phyloP scores from a whole-genome alignment of 192 early-diverging fungal species.

The Backusella macrospora region DNA sequence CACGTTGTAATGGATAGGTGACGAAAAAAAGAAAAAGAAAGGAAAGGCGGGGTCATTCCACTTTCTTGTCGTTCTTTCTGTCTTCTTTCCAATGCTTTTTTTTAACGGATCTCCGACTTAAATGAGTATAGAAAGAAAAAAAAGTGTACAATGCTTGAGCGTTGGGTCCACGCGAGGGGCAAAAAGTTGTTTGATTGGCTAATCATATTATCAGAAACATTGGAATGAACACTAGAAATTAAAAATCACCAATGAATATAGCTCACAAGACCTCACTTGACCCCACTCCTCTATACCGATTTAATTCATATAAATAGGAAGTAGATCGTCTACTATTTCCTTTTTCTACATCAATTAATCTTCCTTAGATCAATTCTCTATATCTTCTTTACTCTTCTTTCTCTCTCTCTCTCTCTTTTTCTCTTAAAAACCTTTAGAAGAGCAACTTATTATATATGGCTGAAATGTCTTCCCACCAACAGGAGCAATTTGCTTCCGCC shows the following conservation, averaged over 20 bases:
- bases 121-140: background rate
- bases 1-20: background rate
- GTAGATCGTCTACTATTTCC: background rate
- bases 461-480: conserved; percentile 10
- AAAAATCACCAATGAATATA: conserved; percentile 19
- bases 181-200: background rate
- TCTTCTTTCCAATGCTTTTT: background rate
- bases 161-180: background rate
- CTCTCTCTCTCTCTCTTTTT: background rate
- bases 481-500: conserved; percentile 23
- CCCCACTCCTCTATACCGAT: background rate
- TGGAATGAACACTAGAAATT: conserved; percentile 4
- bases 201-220: background rate
- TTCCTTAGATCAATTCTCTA: background rate
- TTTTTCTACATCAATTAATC: conserved; percentile 4
- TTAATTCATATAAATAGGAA: conserved; percentile 11
- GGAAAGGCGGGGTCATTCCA: background rate
- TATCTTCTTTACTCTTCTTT: background rate
- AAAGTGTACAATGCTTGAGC: background rate
- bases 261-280: conserved; percentile 31
- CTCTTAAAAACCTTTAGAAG: background rate
- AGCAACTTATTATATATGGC: conserved; percentile 10
- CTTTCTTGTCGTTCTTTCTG: background rate
- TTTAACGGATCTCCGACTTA: background rate
- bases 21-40: background rate